phyloP scores from a whole-genome alignment of 139 green algal genomes.

The Asterochloris erici region DNA sequence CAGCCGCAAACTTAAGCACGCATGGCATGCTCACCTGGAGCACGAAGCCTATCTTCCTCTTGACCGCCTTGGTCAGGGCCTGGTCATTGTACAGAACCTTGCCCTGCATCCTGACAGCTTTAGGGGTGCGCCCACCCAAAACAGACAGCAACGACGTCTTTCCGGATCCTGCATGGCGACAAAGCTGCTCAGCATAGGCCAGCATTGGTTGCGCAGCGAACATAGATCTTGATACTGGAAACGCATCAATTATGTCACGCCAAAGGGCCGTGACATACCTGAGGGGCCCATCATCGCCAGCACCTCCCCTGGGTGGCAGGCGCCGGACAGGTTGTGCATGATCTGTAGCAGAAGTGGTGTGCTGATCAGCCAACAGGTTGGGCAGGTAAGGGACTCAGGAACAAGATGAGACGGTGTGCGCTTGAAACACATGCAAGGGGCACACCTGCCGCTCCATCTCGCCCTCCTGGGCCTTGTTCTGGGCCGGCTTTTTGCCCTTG shows the following conservation, averaged over 20 bases:
- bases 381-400: not conserved
- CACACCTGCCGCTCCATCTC: not conserved
- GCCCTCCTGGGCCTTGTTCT: not conserved
- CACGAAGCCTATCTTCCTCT: conserved; percentile 37
- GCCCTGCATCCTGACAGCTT: conserved; percentile 37
- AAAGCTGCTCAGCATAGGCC: no score
- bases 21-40: conserved; percentile 17
- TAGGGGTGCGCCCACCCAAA: conserved; percentile 57
- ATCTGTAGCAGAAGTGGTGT: conserved; percentile 33
- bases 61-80: conserved; percentile 60
- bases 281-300: conserved; percentile 52
- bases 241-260: no score
- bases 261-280: not conserved
- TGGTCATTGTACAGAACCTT: conserved; percentile 71
- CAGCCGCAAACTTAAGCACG: not conserved
- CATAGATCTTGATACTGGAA: no score
- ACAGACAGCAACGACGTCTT: conserved; percentile 81
- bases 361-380: not conserved
- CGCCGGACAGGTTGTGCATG: conserved; percentile 38
- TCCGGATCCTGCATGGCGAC: conserved; percentile 16
- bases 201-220: no score
- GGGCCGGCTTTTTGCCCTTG: not conserved
- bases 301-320: conserved; percentile 48
- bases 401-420: not conserved
- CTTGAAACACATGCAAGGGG: not conserved